Evolutionary conservation across 148 eudicot genomes (phyloP).

Genomic region (Nepenthes gracilis): DNA sequence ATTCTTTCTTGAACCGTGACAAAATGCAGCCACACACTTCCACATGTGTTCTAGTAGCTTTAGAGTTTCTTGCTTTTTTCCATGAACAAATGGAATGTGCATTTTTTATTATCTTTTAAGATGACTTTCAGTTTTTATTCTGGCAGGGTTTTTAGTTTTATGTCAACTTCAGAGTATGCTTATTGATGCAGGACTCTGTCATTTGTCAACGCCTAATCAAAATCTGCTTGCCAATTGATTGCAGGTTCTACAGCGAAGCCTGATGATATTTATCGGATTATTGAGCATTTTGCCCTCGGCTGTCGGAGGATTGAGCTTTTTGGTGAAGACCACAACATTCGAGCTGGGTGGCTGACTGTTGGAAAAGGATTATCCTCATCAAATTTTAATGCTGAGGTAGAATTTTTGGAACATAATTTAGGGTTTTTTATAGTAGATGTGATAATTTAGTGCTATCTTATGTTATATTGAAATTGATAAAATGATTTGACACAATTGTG

Average conservation of each 20-base stretch:
- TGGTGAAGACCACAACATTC: constrained; percentile 93
- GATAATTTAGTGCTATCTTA: background rate
- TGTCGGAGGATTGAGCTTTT: constrained; percentile 93
- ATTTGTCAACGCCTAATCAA: background rate
- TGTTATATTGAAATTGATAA: background rate
- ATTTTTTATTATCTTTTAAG: no score
- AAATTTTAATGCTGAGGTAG: constrained; percentile 74
- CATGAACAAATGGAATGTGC: no score
- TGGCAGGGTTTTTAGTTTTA: no score
- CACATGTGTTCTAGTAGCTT: no score
- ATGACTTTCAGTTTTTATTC: no score
- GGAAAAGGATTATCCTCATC: constrained; percentile 81
- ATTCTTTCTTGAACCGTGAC: no score
- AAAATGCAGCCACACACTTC: no score
- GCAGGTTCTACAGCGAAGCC: constrained; percentile 94
- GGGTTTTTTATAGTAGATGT: background rate
- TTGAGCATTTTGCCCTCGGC: constrained; percentile 99
- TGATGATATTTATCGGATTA: constrained; percentile 88
- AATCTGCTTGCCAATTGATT: constrained; percentile 9
- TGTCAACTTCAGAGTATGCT: no score
- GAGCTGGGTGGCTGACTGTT: constrained; percentile 92
- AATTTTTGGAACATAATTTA: background rate
- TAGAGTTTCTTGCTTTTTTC: no score
- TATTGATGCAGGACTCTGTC: no score
- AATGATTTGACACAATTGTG: no score